Evolutionary conservation across 108 stramenopile genomes (phyloP).

Genomic region (Cyclotella cryptica): DNA sequence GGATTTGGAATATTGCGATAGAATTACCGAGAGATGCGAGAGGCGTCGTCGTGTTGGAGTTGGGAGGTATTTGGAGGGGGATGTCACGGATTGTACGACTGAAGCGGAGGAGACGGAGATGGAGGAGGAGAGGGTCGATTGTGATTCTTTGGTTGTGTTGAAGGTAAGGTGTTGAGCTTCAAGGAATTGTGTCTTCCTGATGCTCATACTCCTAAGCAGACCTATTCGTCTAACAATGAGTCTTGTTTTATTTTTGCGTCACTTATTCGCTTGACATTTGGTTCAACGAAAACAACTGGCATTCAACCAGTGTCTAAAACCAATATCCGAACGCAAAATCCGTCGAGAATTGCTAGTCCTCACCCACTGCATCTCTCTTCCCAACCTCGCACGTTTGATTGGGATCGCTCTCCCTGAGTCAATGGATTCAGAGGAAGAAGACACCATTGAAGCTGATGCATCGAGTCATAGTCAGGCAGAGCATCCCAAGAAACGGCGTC

Average conservation of each 20-base stretch:
- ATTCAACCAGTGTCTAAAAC: slow-evolving; percentile 74
- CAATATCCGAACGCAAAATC: slow-evolving; percentile 86
- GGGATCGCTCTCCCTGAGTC: slow-evolving; percentile 55
- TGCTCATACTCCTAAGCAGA: too few relatives aligned
- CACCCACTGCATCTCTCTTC: slow-evolving; percentile 66
- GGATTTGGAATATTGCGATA: slow-evolving; percentile 47
- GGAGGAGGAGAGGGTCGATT: slow-evolving; percentile 7
- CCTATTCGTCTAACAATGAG: background rate
- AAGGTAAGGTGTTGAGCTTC: slow-evolving; percentile 1
- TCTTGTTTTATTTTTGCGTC: background rate
- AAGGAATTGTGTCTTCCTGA: background rate
- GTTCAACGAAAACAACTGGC: background rate
- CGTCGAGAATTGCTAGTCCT: slow-evolving; percentile 80
- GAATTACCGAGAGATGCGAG: background rate
- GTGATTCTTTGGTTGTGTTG: slow-evolving; percentile 23
- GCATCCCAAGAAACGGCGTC: slow-evolving; percentile 13
- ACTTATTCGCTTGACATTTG: background rate
- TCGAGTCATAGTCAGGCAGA: slow-evolving; percentile 1
- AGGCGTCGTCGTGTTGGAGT: background rate
- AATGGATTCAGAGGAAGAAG: slow-evolving; percentile 23
- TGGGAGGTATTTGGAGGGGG: background rate
- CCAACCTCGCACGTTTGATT: slow-evolving; percentile 75
- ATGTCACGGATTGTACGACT: slow-evolving; percentile 26
- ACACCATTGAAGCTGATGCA: background rate
- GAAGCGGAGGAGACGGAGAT: slow-evolving; percentile 20